A percentile compares a stretch with the other conserved stretches of the same genome.
These are phyloP conservation scores for Phytopythium chamaehyphon DNA, from an alignment of 352 stramenopile genomes.

Conservation along the genomic window DNA sequence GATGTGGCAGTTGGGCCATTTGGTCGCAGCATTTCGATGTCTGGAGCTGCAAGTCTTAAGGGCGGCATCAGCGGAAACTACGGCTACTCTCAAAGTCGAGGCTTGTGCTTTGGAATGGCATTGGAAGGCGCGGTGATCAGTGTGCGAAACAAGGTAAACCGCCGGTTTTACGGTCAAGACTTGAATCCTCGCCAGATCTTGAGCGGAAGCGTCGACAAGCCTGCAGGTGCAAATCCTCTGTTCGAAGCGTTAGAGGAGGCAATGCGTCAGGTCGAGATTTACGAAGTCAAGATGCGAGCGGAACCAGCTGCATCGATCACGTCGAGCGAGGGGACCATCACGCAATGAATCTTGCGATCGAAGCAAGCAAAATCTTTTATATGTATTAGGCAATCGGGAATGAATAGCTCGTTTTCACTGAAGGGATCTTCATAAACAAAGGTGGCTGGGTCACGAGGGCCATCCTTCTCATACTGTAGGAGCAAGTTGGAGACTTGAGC, in stretches of 20 bases:
- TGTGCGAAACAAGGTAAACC: conserved; percentile 80
- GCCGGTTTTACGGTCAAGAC: conserved; percentile 89
- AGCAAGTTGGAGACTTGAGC: too few species aligned
- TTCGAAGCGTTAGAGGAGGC: conserved; percentile 54
- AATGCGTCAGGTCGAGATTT: conserved; percentile 23
- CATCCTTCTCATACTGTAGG: too few species aligned
- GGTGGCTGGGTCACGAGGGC: too few species aligned
- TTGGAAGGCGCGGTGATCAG: conserved; percentile 87
- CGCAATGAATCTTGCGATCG: too few species aligned
- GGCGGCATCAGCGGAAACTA: conserved; percentile 79
- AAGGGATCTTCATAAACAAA: too few species aligned
- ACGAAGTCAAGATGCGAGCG: not conserved
- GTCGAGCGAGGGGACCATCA: too few species aligned
- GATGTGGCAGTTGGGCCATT: conserved; percentile 83
- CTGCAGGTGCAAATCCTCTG: conserved; percentile 36
- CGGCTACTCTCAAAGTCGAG: conserved; percentile 89
- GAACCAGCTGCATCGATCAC: not conserved
- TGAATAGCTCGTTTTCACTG: too few species aligned
- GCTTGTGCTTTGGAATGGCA: conserved; percentile 87
- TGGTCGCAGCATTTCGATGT: conserved; percentile 54
- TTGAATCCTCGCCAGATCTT: conserved; percentile 40
- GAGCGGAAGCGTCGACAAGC: conserved; percentile 31
- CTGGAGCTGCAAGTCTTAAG: conserved; percentile 53
- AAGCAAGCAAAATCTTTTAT: too few species aligned
- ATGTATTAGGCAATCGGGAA: too few species aligned